A percentile compares a stretch with the other conserved stretches of the same genome.
Conservation (phyloP, 495 filamentous ascomycete species). For the Penicillium bovifimosum region DNA sequence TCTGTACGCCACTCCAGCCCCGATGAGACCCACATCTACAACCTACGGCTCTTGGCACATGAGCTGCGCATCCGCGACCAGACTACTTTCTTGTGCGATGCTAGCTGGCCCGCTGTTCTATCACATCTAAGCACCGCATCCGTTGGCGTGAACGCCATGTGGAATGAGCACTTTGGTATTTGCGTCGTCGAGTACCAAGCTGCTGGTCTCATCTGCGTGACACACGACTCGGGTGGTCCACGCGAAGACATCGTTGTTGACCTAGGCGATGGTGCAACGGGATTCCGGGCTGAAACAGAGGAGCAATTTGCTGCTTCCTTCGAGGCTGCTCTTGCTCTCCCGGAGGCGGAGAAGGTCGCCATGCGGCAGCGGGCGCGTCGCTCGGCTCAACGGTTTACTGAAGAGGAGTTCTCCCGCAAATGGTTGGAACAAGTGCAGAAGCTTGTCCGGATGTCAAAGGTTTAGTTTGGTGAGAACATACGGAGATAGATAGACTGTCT, state of each 20-base stretch:
- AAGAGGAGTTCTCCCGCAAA: constrained; percentile 70
- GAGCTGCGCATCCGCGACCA: constrained; percentile 78
- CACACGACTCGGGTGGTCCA: constrained; percentile 87
- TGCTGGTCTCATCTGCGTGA: constrained; percentile 83
- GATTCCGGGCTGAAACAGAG: constrained; percentile 75
- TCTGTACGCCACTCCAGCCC: constrained; percentile 72
- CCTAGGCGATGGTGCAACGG: constrained; percentile 70
- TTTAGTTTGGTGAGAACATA: constrained; percentile 5
- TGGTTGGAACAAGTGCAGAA: constrained; percentile 70
- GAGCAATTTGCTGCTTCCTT: constrained; percentile 75
- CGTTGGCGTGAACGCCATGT: constrained; percentile 95
- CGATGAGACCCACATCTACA: constrained; percentile 85
- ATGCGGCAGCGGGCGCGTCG: constrained; percentile 69
- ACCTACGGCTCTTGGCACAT: constrained; percentile 80
- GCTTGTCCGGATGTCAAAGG: constrained; percentile 46
- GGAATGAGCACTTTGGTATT: constrained; percentile 99
- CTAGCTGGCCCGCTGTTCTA: constrained; percentile 78
- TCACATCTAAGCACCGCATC: constrained; percentile 66
- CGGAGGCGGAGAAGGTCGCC: constrained; percentile 57
- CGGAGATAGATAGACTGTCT: constrained; percentile 9
- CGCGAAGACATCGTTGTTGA: constrained; percentile 86
- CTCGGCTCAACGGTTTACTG: constrained; percentile 78
- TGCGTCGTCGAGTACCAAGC: constrained; percentile 98
- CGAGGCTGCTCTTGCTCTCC: constrained; percentile 64
- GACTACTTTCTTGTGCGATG: constrained; percentile 84